A percentile compares a stretch with the other conserved stretches of the same genome.
Evolutionary conservation across 1,284 basidiomycete genomes (phyloP).

Genomic region (Leccinum colubrinum): DNA sequence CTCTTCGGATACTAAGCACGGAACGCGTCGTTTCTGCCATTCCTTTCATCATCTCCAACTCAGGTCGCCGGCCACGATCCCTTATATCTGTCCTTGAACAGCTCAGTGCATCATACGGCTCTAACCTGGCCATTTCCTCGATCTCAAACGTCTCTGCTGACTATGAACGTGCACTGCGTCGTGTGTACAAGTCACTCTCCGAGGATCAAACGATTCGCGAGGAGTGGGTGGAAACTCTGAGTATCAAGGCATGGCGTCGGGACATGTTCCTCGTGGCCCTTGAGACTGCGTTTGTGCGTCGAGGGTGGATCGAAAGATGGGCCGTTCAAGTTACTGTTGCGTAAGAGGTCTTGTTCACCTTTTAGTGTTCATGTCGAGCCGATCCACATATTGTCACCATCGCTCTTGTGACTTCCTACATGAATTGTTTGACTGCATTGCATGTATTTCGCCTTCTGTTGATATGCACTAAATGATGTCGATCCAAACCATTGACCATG

Average conservation of each 20-base stretch:
- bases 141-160: constrained; percentile 44
- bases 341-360: constrained; percentile 6
- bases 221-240: constrained; percentile 34
- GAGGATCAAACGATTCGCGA: constrained; percentile 23
- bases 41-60: constrained; percentile 25
- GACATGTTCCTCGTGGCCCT: constrained; percentile 47
- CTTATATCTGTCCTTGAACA: constrained; percentile 24
- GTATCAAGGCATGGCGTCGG: constrained; percentile 45
- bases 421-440: neutral
- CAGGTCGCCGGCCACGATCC: constrained; percentile 21
- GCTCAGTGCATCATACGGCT: constrained; percentile 26
- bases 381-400: neutral
- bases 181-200: constrained; percentile 31
- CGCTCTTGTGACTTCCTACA: neutral
- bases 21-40: constrained; percentile 25
- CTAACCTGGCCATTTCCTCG: constrained; percentile 38
- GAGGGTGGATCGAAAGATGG: constrained; percentile 39
- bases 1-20: constrained; percentile 19
- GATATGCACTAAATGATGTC: neutral
- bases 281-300: constrained; percentile 50
- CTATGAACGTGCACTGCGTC: constrained; percentile 29
- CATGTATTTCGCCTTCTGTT: neutral
- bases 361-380: neutral
- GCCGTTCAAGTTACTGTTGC: constrained; percentile 23
- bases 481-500: neutral